Conservation (phyloP, 176 grass and related monocot species). For the Pontederia paniculata region DNA sequence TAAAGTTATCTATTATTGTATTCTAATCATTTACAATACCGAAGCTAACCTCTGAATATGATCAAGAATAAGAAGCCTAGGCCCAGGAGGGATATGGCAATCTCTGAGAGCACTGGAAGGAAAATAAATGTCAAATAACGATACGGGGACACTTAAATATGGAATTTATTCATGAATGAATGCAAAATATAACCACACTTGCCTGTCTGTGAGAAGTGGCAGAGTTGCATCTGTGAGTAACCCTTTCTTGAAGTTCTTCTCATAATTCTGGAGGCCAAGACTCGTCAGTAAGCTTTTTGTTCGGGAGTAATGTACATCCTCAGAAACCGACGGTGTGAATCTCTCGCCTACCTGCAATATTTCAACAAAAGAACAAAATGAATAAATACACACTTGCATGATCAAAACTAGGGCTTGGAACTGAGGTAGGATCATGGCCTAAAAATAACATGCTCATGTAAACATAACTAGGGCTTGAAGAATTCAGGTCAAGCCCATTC, state of each 20-base stretch:
- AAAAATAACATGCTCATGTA: too few species aligned
- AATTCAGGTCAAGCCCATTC: too few species aligned
- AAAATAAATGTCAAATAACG: conserved; percentile 1
- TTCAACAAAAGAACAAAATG: background rate
- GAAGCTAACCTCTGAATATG: conserved; percentile 67
- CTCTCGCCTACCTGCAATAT: conserved; percentile 71
- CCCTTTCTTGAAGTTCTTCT: conserved; percentile 96
- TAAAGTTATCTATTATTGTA: background rate
- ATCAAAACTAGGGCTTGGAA: too few species aligned
- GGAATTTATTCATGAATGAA: background rate
- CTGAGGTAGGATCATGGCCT: too few species aligned
- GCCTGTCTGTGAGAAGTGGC: conserved; percentile 83
- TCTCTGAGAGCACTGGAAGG: conserved; percentile 82
- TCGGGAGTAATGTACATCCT: conserved; percentile 61
- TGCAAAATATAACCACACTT: background rate
- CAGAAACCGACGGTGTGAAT: conserved; percentile 57
- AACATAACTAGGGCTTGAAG: too few species aligned
- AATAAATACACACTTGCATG: background rate
- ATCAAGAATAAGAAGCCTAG: conserved; percentile 91
- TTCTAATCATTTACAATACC: background rate
- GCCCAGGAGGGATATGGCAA: conserved; percentile 87
- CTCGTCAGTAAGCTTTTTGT: conserved; percentile 59
- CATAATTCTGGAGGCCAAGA: conserved; percentile 92
- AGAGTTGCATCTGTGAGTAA: conserved; percentile 82
- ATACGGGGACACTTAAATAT: background rate